Conservation (phyloP, 2,329 filamentous ascomycete species). For the Cordyceps cateniannulata region DNA sequence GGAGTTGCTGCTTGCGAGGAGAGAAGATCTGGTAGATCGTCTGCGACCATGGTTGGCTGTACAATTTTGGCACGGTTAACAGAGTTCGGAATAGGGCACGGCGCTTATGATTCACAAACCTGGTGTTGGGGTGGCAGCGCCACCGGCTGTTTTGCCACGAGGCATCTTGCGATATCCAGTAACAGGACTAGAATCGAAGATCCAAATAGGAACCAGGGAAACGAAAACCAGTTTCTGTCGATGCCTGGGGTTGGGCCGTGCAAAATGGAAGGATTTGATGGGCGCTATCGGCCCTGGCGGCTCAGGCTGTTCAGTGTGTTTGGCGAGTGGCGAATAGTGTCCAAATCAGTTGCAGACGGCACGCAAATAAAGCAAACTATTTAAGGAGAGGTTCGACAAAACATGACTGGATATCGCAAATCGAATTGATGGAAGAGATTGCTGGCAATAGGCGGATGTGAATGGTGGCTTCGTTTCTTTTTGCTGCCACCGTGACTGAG, state of each 20-base stretch:
- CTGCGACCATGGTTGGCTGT: not conserved
- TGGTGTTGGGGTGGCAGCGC: not conserved
- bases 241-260: not conserved
- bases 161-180: not conserved
- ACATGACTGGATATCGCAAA: not conserved
- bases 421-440: not conserved
- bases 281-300: not conserved
- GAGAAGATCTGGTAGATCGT: conserved; percentile 1
- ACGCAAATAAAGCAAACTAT: not conserved
- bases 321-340: not conserved
- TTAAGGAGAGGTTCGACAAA: not conserved
- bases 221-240: not conserved
- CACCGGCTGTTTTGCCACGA: not conserved
- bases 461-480: conserved; percentile 22
- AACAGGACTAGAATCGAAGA: not conserved
- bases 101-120: not conserved
- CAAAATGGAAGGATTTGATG: not conserved
- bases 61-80: not conserved
- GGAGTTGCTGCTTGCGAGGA: conserved; percentile 6
- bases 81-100: not conserved
- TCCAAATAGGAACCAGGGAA: not conserved
- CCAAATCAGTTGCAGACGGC: not conserved
- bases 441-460: not conserved
- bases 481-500: conserved; percentile 16
- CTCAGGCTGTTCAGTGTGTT: too few species aligned